These are phyloP conservation scores for Phyllachora maydis DNA, from an alignment of 2,329 filamentous ascomycete genomes.

Conservation along the genomic window DNA sequence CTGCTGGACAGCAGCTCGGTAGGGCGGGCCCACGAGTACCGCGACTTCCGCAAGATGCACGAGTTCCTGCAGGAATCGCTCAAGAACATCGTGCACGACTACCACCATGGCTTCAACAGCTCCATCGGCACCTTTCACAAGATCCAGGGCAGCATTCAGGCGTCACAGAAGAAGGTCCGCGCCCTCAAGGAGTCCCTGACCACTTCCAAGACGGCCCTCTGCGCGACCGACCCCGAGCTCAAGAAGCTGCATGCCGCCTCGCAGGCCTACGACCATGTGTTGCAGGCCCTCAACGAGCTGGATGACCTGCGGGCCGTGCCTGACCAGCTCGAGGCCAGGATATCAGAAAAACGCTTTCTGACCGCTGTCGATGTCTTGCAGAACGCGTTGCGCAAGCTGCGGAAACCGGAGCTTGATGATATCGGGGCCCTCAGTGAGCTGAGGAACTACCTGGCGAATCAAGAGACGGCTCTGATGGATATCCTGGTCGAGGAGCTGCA, in stretches of 20 bases:
- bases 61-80: conserved; percentile 78
- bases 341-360: conserved; percentile 90
- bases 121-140: conserved; percentile 98
- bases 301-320: conserved; percentile 80
- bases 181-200: conserved; percentile 66
- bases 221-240: conserved; percentile 73
- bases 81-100: conserved; percentile 91
- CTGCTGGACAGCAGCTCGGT: conserved; percentile 87
- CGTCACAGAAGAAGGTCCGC: conserved; percentile 71
- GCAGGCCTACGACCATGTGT: conserved; percentile 74
- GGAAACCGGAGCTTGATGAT: conserved; percentile 73
- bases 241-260: conserved; percentile 76
- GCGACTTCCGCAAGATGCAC: conserved; percentile 67
- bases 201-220: conserved; percentile 60
- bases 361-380: conserved; percentile 84
- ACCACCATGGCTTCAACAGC: conserved; percentile 97
- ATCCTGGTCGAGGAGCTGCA: conserved; percentile 95
- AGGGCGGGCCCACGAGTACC: conserved; percentile 74
- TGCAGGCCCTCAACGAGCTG: conserved; percentile 65
- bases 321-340: conserved; percentile 79
- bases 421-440: conserved; percentile 80
- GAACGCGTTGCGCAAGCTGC: conserved; percentile 63
- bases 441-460: conserved; percentile 73
- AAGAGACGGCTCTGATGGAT: conserved; percentile 79
- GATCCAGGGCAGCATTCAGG: conserved; percentile 82